Base-by-base conservation (phyloP, 441 rosid species). In the Corymbia citriodora region DNA sequence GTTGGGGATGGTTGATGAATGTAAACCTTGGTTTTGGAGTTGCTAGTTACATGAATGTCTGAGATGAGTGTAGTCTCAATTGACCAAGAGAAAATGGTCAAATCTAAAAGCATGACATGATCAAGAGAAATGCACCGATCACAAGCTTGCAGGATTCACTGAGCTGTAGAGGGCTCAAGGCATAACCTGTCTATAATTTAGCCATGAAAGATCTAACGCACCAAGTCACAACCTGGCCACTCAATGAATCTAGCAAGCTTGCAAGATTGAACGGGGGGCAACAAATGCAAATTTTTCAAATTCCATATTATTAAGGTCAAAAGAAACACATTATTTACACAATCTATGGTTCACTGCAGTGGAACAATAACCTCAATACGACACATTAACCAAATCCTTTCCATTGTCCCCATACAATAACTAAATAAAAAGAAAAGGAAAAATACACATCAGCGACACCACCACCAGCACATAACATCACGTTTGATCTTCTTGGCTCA, bases 91-190 rank as follows among this genome's bases (percentile, higher is more conserved):
- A 57, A n/a, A 40, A 57, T 57, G 63, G 63, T 29, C 29, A 57
- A 23, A 2, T 57, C 63, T 57, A 57, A 2, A 57, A 57, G 3
- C 3, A 23, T 10, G 23, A 57, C 29, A 12, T 57, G 0, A 57
- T 23, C 3, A 57, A 57, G 29, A 57, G 12, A 57, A 57, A 57
- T 23, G 29, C 29, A 1, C 63, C 0, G 0, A 57, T 10, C 17
- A 57, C 29, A 2, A 23, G 12, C 63, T 10, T 57, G 63, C 0
- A 2, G 29, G 29, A 57, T 23, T 57, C 7, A 23, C 0, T 4
- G 7, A 57, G 63, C 25, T 23, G 29, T 23, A 0, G 63, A 23
- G 63, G 14, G 63, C 63, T 23, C 23, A 57, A 57, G 10, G 0
- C 29, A 57, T 57, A 57, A 57, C 13, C 29, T 57, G 0, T 57